Evolutionary conservation across 306 rosid species (phyloP), one percentile per base, ranked within the genome.

Genomic region (Acacia crassicarpa): DNA sequence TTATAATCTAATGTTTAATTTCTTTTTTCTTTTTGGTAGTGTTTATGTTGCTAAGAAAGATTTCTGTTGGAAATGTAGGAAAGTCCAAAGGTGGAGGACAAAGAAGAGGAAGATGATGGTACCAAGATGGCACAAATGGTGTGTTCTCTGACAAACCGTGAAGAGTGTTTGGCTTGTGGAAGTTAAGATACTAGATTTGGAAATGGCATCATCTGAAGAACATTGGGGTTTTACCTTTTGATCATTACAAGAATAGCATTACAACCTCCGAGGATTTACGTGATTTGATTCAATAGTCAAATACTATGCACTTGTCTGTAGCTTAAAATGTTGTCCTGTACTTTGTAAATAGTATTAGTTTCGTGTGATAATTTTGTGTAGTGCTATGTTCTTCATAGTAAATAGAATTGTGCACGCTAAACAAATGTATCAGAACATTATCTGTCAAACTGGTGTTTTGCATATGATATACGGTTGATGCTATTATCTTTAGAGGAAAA

Each of bases 81-180:
- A 56, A 85, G 66, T 8, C 58, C 86, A 17, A 82, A 69, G 20
- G 81, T 38, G 5, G 90, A 78, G 44, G 23, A 68, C 0, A 84
- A 43, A 19, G 67, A 61, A 23, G 35, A 61, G 38, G 92, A 90
- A 63, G 59, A 90, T 75, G 93, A 78, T 16, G 67, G 81, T 70
- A 73, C 97, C 4, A 84, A 89, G 54, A 88, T 91, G 87, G 93
- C 93, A 45, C 92, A 90, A 85, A 90, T 93, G 94, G 93, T 93
- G 16, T 93, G 98, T 85, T 93, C 97, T 74, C 77, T 93, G 56
- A 74, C 94, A 23, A 93, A 93, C 86, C 91, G 88, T 6, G 97
- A 93, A 13, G 98, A 93, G 3, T 93, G 98, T 88, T 30, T 90
- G 83, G 87, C 98, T 67, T 93, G 98, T 71, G 97, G 98, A 78